phyloP scores from a whole-genome alignment of 176 grass and related monocot genomes.

The Dactylis glomerata region DNA sequence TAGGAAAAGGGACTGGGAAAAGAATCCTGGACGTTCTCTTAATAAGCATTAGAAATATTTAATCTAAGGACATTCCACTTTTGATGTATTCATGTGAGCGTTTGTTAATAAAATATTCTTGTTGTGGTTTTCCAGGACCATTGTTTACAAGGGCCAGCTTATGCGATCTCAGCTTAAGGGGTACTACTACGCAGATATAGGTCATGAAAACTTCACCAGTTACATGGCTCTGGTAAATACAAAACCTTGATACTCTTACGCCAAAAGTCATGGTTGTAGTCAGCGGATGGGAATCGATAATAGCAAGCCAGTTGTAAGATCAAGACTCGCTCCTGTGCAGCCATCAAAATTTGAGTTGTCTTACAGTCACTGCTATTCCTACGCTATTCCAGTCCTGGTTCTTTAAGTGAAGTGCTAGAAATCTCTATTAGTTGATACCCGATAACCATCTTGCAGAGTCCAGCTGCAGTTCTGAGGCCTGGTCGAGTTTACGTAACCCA shows the following conservation, averaged over 20 bases:
- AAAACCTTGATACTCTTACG: conserved; percentile 50
- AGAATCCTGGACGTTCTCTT: not conserved
- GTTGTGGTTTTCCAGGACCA: conserved; percentile 58
- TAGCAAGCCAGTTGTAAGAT: conserved; percentile 55
- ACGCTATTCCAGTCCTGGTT: conserved; percentile 52
- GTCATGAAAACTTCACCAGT: conserved; percentile 85
- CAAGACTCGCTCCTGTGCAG: conserved; percentile 40
- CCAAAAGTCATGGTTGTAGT: conserved; percentile 38
- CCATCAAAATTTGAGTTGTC: conserved; percentile 49
- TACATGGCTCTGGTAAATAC: conserved; percentile 99
- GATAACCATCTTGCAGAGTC: conserved; percentile 96
- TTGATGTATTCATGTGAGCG: not conserved
- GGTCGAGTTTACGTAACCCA: conserved; percentile 92
- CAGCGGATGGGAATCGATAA: conserved; percentile 39
- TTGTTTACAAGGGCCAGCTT: conserved; percentile 97
- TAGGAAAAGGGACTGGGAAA: not conserved
- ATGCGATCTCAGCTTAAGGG: conserved; percentile 78
- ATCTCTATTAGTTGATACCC: conserved; percentile 66
- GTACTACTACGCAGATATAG: conserved; percentile 96
- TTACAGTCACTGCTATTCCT: conserved; percentile 46
- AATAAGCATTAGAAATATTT: not conserved
- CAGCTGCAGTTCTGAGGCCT: conserved; percentile 93
- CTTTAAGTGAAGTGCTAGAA: conserved; percentile 67
- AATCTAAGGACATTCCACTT: not conserved
- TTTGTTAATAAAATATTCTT: conserved; percentile 28